Evolutionary conservation across 2,329 filamentous ascomycete species (phyloP), one percentile per base, ranked within the genome.

Genomic region (Ceratocystis lukuohia): DNA sequence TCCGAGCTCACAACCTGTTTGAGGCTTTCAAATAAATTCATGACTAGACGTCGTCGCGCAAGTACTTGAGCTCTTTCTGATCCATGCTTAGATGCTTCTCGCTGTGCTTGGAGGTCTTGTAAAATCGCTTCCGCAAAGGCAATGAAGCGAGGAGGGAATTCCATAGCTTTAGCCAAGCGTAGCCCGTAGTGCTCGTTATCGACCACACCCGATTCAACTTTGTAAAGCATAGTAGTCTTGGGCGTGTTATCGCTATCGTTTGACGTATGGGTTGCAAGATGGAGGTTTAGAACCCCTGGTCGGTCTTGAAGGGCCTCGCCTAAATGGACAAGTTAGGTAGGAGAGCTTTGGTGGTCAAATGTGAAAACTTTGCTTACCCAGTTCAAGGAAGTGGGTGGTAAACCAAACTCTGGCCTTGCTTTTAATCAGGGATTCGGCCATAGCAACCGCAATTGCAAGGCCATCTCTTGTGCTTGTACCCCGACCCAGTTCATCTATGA

Each of bases 391-490:
- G 73, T 99, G 95, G 0, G 94, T 97, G 1, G 88, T 91, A 75
- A 99, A 99, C 86, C 91, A 96, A 0, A 96, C 85, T 0, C 89
- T 80, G 0, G 91, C 87, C 68, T 84, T 82, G 70, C 85, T 94
- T 68, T 91, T 83, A 3, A 96, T 82, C 2, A 99, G 79, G 0
- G 89, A 89, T 77, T 97, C 94, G 0, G 92, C 88, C 72, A 97
- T 91, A 1, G 92, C 89, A 62, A 96, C 80, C 0, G 94, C 91
- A 72, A 99, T 95, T 0, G 91, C 87, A 1, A 97, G 77, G 0
- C 94, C 94, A 72, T 99, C 94, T 28, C 86, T 82, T 0, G 89
- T 93, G 72, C 90, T 94, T 0, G 94, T 99, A 0, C 91, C 93
- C 33, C 94, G 84, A 0, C 94, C 93, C 2, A 99, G 82, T 72